Conservation (phyloP, 2,329 filamentous ascomycete species). For the Phialophora expanda region DNA sequence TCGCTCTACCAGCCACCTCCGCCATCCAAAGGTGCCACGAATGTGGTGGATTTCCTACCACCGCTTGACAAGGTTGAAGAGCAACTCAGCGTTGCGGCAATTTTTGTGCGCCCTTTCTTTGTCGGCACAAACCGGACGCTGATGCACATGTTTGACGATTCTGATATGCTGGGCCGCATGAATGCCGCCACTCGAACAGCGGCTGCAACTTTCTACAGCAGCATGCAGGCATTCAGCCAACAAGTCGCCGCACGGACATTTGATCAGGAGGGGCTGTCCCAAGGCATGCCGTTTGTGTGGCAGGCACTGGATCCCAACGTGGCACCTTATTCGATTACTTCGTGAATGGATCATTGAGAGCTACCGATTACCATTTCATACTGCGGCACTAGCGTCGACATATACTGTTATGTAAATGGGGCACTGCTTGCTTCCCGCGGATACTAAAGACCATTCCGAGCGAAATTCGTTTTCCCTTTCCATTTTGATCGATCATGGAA, state of each 20-base stretch:
- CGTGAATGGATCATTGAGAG: conserved; percentile 1
- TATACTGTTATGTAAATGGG: neutral
- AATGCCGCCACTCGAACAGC: conserved; percentile 16
- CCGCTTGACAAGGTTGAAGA: conserved; percentile 13
- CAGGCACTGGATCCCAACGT: conserved; percentile 26
- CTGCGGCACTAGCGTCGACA: neutral
- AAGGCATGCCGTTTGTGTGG: conserved; percentile 27
- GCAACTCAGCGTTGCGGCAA: conserved; percentile 14
- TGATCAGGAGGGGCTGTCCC: conserved; percentile 16
- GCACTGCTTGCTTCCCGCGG: neutral
- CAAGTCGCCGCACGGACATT: conserved; percentile 21
- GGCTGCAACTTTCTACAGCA: conserved; percentile 16
- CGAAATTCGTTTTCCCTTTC: neutral
- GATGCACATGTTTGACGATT: conserved; percentile 27
- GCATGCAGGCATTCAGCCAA: conserved; percentile 20
- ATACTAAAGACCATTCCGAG: neutral
- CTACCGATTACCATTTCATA: neutral
- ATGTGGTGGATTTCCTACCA: conserved; percentile 20
- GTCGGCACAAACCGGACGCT: conserved; percentile 18
- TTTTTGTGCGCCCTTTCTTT: conserved; percentile 23
- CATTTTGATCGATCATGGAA: neutral
- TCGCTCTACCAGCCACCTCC: conserved; percentile 21
- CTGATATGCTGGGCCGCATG: conserved; percentile 16
- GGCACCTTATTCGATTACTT: conserved; percentile 25
- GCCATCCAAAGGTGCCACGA: conserved; percentile 16